Evolutionary conservation across 106 monocot genomes (phyloP).

Genomic region (Dioscorea dumetorum): DNA sequence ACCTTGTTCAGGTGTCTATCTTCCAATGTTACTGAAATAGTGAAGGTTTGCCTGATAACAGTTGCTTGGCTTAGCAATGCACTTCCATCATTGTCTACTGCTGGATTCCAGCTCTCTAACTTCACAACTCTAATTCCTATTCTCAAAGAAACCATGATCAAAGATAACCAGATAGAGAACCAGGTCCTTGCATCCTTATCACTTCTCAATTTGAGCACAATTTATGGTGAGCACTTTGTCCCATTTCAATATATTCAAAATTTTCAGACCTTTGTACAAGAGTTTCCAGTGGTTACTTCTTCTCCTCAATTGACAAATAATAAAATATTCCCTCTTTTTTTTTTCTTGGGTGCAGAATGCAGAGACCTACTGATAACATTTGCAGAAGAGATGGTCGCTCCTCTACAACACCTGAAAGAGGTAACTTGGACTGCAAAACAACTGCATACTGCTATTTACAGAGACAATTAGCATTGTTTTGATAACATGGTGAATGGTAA

Average conservation of each 20-base stretch:
- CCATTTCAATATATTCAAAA: background rate
- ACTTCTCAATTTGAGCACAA: slow-evolving; percentile 36
- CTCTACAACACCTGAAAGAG: slow-evolving; percentile 14
- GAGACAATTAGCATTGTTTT: too few species aligned
- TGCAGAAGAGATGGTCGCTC: slow-evolving; percentile 18
- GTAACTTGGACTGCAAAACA: slow-evolving; percentile 34
- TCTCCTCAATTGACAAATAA: too few species aligned
- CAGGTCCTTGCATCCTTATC: slow-evolving; percentile 33
- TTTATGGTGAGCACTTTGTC: slow-evolving; percentile 24
- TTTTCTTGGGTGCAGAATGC: slow-evolving; percentile 24
- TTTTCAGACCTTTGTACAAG: too few species aligned
- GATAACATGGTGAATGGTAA: too few species aligned
- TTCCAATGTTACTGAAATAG: slow-evolving; percentile 15
- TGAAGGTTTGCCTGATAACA: slow-evolving; percentile 27
- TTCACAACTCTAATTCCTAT: slow-evolving; percentile 32
- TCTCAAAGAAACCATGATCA: slow-evolving; percentile 20
- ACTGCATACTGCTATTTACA: slow-evolving; percentile 11
- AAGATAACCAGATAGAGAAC: slow-evolving; percentile 14
- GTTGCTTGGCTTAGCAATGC: slow-evolving; percentile 40
- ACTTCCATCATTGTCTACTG: slow-evolving; percentile 15
- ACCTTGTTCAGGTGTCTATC: slow-evolving; percentile 31
- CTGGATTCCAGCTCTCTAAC: slow-evolving; percentile 17
- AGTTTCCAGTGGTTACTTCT: too few species aligned
- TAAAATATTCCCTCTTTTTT: background rate
- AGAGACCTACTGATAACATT: slow-evolving; percentile 20